Evolutionary conservation across 768 basidiomycete species (phyloP), one percentile per base, ranked within the genome.

Genomic region (Tricholoma furcatifolium): DNA sequence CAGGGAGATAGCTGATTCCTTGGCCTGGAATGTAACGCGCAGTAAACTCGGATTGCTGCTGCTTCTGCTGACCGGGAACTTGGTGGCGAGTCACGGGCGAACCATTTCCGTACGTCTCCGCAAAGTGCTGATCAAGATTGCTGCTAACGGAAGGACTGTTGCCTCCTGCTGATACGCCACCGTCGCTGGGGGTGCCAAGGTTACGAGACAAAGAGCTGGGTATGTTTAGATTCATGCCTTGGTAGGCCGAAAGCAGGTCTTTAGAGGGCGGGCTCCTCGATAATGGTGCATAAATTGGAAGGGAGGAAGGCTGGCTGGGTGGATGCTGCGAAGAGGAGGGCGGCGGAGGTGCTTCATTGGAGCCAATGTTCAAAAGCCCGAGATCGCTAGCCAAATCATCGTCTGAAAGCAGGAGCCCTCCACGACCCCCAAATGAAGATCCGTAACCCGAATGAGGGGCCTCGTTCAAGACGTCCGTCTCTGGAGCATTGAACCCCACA

Each of bases 361-460:
- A 60, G 54, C 75, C 76, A n/a, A 91, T 60, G 60, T 72, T 86
- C 56, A 91, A 74, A 51, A 82, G 62, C 20, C 80, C 82, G 31
- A 92, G 76, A 60, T 87, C 87, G 18, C 77, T 80, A 0, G 87
- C 87, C 17, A 93, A 79, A 55, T 93, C 91, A 46, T 93, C 91
- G 56, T 93, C 91, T 0, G 83, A 82, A 18, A 93, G 69, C 67
- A 87, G 71, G 24, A 90, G 70, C 2, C 87, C 84, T 1, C 85
- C 75, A 3, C 86, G 77, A 3, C 77, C 70, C 47, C 72, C 66
- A 40, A 59, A 70, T 1, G 67, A 65, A 47, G 65, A 68, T 3
- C 58, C 50, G 55, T 70, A 69, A 14, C 64, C 55, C 56, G 76
- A 59, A 47, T 72, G 63, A 48, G 62, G 50, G 6, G 66, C 55